Base-by-base conservation (phyloP, 179 eudicot species). In the Beta macrorhiza region DNA sequence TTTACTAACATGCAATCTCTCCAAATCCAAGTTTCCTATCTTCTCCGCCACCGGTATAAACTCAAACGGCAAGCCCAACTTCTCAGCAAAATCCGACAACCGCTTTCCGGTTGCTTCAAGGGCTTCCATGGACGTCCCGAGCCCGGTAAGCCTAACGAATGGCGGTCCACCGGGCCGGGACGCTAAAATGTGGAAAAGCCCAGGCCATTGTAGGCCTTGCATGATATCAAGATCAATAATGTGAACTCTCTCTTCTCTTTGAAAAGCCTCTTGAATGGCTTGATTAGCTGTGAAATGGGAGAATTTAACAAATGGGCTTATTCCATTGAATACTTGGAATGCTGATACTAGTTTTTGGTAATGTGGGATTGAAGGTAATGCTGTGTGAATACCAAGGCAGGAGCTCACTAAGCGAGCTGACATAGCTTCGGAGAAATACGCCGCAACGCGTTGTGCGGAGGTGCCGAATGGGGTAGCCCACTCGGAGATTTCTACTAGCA, bases 191-290 rank as follows among this genome's bases (percentile, higher is more conserved):
- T 95, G 99, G 45, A 95, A 95, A 2, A 95, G 82, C 0, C 99
- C 99, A 0, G 99, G 99, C 99, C 99, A 95, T 45, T 95, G 99
- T 2, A 95, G 79, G 1, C 99, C 99, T 57, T 95, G 98, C 99
- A 95, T 95, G 56, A 95, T 91, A 59, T 95, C 99, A 1, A 95
- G 91, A 80, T 95, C 99, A 17, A 95, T 90, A 11, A 95, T 95
- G 67, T 95, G 99, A 52, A 95, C 97, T 59, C 95, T 62, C 1
- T 91, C 92, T 49, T 95, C 98, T 72, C 97, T 82, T 83, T 91
- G 94, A 3, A 93, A 92, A 0, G 98, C 98, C 79, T 95, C 99
- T 45, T 96, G 97, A 42, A 96, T 96, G 5, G 99, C 99, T 77
- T 96, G 99, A 70, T 96, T 96, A 0, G 99, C 99, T 0, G 99